phyloP scores from a whole-genome alignment of 352 stramenopile species.

The Phytophthora palmivora region DNA sequence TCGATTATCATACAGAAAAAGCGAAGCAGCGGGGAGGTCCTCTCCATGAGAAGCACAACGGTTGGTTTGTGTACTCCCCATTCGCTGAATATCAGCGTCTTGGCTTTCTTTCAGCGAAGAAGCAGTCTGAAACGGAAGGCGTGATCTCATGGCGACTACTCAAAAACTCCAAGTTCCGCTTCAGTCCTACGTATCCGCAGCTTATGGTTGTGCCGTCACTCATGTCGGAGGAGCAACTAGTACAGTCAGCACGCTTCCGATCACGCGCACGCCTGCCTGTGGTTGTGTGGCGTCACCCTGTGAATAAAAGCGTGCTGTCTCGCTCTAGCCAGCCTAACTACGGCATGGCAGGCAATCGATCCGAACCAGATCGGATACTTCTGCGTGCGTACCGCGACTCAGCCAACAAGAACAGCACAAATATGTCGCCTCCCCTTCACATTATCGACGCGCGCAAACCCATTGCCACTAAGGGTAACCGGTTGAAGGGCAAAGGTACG shows the following conservation, averaged over 20 bases:
- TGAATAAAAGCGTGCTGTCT: conserved; percentile 95
- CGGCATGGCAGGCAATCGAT: conserved; percentile 95
- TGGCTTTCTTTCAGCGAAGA: conserved; percentile 70
- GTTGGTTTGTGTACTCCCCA: conserved; percentile 85
- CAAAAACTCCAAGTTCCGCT: conserved; percentile 91
- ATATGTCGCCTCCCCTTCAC: conserved; percentile 75
- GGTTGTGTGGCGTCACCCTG: conserved; percentile 92
- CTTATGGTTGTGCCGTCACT: conserved; percentile 94
- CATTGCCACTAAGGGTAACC: conserved; percentile 85
- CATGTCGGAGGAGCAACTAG: conserved; percentile 93
- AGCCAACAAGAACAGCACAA: conserved; percentile 77
- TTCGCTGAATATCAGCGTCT: conserved; percentile 86
- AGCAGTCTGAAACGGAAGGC: conserved; percentile 35
- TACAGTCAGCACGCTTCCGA: conserved; percentile 91
- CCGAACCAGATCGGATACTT: conserved; percentile 91
- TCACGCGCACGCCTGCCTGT: conserved; percentile 92
- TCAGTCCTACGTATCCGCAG: conserved; percentile 95
- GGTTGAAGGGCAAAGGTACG: conserved; percentile 82
- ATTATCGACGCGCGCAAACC: conserved; percentile 87
- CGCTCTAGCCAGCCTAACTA: conserved; percentile 96
- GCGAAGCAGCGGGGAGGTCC: conserved; percentile 43
- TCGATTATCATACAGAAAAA: conserved; percentile 84
- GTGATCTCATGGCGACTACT: conserved; percentile 84
- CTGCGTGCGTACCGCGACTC: conserved; percentile 88
- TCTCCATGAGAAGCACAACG: conserved; percentile 66